Evolutionary conservation across 202 grass and related monocot genomes (phyloP).

Genomic region (Schoenoplectus triqueter): DNA sequence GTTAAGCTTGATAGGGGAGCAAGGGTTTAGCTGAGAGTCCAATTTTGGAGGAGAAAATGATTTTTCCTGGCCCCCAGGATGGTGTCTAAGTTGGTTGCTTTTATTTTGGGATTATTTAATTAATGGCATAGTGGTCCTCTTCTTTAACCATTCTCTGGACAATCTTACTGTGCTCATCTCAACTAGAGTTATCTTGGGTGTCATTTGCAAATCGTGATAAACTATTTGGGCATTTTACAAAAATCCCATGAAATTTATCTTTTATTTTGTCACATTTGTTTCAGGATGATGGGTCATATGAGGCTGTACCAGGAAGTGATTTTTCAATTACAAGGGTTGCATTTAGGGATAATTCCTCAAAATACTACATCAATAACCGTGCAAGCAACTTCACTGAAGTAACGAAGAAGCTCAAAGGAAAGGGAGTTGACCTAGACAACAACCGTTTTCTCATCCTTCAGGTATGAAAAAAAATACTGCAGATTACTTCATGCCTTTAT

Average conservation of each 20-base stretch:
- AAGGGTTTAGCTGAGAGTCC: neutral
- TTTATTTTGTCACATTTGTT: conserved; percentile 24
- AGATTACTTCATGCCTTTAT: neutral
- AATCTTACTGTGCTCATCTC: conserved; percentile 17
- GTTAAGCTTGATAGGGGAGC: neutral
- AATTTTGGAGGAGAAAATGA: neutral
- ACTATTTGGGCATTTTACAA: neutral
- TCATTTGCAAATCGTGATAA: neutral
- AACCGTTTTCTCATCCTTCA: conserved; percentile 99
- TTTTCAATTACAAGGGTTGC: conserved; percentile 86
- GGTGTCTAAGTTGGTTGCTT: neutral
- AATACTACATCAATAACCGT: conserved; percentile 91
- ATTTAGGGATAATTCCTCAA: conserved; percentile 86
- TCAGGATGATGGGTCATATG: conserved; percentile 83
- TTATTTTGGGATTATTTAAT: conserved; percentile 18
- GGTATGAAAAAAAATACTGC: conserved; percentile 47
- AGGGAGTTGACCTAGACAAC: conserved; percentile 96
- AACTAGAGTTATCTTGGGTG: neutral
- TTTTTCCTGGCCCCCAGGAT: neutral
- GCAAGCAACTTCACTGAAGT: conserved; percentile 95
- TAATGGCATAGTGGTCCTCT: neutral
- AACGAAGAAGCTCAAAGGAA: conserved; percentile 79
- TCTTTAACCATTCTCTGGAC: neutral
- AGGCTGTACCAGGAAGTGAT: conserved; percentile 72
- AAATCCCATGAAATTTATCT: conserved; percentile 21